A percentile compares a stretch with the other conserved stretches of the same genome.
Conservation (phyloP, 2,329 filamentous ascomycete genomes). For the Sporothrix dimorphospora region DNA sequence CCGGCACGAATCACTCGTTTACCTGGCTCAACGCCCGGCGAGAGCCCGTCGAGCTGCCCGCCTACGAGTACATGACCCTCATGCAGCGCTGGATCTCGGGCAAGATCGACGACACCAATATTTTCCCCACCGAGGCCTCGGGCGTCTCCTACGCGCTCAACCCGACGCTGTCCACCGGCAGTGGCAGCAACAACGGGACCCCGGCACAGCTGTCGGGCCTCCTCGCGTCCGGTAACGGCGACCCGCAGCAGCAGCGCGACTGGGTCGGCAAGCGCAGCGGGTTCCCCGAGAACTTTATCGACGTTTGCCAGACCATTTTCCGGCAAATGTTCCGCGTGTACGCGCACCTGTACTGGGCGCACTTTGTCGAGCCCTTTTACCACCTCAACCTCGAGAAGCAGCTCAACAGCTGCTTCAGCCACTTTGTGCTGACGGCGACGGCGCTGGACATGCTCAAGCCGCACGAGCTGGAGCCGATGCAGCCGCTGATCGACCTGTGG, state of each 20-base stretch:
- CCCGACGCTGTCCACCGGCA: slow-evolving; percentile 41
- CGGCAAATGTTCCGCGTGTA: slow-evolving; percentile 99
- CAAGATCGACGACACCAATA: slow-evolving; percentile 86
- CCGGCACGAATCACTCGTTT: slow-evolving; percentile 91
- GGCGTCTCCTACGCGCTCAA: slow-evolving; percentile 68
- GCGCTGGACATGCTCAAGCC: slow-evolving; percentile 83
- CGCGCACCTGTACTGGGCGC: slow-evolving; percentile 95
- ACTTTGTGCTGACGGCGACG: slow-evolving; percentile 80
- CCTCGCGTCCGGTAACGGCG: neutral
- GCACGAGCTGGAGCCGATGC: slow-evolving; percentile 93
- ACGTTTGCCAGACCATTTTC: slow-evolving; percentile 91
- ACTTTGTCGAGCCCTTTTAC: slow-evolving; percentile 84
- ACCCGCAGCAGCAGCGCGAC: slow-evolving; percentile 42
- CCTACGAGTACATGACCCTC: slow-evolving; percentile 89
- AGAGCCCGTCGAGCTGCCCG: slow-evolving; percentile 88
- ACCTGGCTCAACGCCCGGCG: slow-evolving; percentile 91
- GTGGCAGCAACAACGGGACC: neutral
- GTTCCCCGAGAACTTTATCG: slow-evolving; percentile 87
- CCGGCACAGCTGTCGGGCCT: neutral
- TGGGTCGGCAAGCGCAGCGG: slow-evolving; percentile 89
- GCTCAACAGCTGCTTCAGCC: slow-evolving; percentile 84
- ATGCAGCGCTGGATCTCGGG: slow-evolving; percentile 97
- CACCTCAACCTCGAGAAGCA: slow-evolving; percentile 80
- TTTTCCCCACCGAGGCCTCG: slow-evolving; percentile 86
- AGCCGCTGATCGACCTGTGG: slow-evolving; percentile 90